These are phyloP conservation scores for Melampsora abietis-canadensis DNA, from an alignment of 1,284 basidiomycete species.

Conservation along the genomic window DNA sequence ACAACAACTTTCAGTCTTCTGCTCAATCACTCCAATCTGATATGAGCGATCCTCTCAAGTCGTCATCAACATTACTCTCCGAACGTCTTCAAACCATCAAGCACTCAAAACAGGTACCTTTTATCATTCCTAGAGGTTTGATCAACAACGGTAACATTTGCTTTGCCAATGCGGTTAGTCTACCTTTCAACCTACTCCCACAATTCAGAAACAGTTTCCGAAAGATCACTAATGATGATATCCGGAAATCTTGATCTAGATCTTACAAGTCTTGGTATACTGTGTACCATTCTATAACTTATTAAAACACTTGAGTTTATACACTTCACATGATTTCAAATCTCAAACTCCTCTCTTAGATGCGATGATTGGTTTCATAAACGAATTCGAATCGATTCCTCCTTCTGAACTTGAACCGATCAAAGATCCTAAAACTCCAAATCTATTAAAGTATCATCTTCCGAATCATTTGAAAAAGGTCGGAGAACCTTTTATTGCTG, in stretches of 20 bases:
- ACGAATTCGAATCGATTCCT: slow-evolving; percentile 41
- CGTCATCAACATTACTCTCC: slow-evolving; percentile 40
- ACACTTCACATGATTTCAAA: slow-evolving; percentile 57
- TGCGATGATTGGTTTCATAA: slow-evolving; percentile 58
- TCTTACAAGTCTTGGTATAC: slow-evolving; percentile 85
- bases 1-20: slow-evolving; percentile 59
- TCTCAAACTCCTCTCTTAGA: slow-evolving; percentile 73
- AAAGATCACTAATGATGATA: background rate
- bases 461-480: slow-evolving; percentile 41
- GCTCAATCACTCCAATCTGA: slow-evolving; percentile 63
- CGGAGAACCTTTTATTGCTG: slow-evolving; percentile 73
- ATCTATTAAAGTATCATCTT: background rate
- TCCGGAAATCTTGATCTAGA: slow-evolving; percentile 51
- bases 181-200: background rate
- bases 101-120: slow-evolving; percentile 49
- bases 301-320: slow-evolving; percentile 67
- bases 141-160: slow-evolving; percentile 97
- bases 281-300: slow-evolving; percentile 79
- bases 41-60: slow-evolving; percentile 55
- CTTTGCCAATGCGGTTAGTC: slow-evolving; percentile 78
- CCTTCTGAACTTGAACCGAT: slow-evolving; percentile 1
- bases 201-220: slow-evolving; percentile 2
- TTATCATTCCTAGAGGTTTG: slow-evolving; percentile 71
- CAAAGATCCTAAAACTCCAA: background rate
- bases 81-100: slow-evolving; percentile 49